Evolutionary conservation across 139 green algal species (phyloP), one percentile per base, ranked within the genome.

Genomic region (Ettlia oleoabundans): DNA sequence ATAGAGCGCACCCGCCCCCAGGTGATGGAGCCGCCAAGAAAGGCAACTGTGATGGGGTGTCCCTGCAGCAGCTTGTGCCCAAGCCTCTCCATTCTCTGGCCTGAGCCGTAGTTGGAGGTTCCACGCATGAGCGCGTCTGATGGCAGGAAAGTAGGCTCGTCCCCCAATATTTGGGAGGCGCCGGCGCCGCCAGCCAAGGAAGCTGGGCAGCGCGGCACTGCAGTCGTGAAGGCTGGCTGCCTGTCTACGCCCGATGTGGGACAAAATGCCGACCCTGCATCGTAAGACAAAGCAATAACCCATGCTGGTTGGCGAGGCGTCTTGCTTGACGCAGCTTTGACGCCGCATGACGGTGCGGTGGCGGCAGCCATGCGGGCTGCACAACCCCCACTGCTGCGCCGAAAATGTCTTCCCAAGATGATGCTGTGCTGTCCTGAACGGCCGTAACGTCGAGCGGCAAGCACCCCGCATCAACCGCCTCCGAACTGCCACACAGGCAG

Each of bases 1-100:
- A 30, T n/a, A n/a, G 9, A n/a, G 1, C 73, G 67, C 73, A 80
- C 76, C 76, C 76, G 22, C 18, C 76, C 76, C 61, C 76, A 73
- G 2, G 76, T 82, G 76, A 72, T 82, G 40, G 76, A 82, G 0
- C 76, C 76, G 2, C 76, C 76, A 15, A 82, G 30, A 40, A 72
- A 73, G 8, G 61, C 32, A 2, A 82, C 41, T 4, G 58, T 71
- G 1, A 82, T 30, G 13, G 76, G 61, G 40, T 73, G 61, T 1
- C 76, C 76, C 15, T 52, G 33, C 76, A 73, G 61, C 76, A 82
- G 76, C 61, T 72, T 71, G n/a, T 41, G 40, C 18, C 58, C 76
- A 28, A 82, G 40, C 61, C 61, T 28, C 30, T 72, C 76, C 41
- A 82, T 73, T 38, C 76, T 58, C n/a, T 72, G n/a, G 24, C 58